Base-by-base conservation (phyloP, 2,329 filamentous ascomycete genomes). In the Sclerotinia spermophila region DNA sequence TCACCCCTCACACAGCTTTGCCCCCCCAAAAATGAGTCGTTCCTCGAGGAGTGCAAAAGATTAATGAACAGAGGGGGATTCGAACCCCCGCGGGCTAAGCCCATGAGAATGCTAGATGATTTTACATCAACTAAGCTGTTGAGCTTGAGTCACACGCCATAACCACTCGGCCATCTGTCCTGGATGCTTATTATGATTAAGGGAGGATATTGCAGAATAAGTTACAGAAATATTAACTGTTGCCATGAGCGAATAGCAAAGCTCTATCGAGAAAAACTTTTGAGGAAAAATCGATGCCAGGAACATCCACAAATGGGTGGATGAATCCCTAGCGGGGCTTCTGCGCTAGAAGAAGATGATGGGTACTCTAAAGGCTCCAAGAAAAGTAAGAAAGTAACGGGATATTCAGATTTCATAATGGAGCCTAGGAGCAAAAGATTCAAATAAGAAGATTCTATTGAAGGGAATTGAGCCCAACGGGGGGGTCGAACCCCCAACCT, bases 141-240 rank as follows among this genome's bases (percentile, higher is more conserved):
- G 67, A 69, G 67, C 67, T 69, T 69, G 67, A 69, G 67, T 65
- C 67, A 69, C 67, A 69, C 67, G 67, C 67, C 67, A 64, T 69
- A 69, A 69, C 67, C 67, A 69, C 67, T 69, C 67, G 67, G 67
- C 67, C 67, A 69, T 69, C 67, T 69, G 68, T 69, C 68, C 59
- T 19, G 42, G 3, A 1, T 38, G 13, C 17, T 10, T 44, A 7
- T 4, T 13, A 11, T 51, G 1, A 5, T 5, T 1, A 2, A 6
- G 3, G 0, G 0, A 1, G 5, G 2, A 17, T 10, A n/a, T 27
- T 1, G 11, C 2, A n/a, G 3, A 30, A 13, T 0, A 42, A 42
- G 4, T 10, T 19, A 2, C 13, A 21, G 0, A 5, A 11, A 8
- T 17, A 17, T 19, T 2, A 1, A n/a, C 17, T 44, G 8, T 15